Evolutionary conservation across 768 basidiomycete species (phyloP), one percentile per base, ranked within the genome.

Genomic region (Panus rudis): DNA sequence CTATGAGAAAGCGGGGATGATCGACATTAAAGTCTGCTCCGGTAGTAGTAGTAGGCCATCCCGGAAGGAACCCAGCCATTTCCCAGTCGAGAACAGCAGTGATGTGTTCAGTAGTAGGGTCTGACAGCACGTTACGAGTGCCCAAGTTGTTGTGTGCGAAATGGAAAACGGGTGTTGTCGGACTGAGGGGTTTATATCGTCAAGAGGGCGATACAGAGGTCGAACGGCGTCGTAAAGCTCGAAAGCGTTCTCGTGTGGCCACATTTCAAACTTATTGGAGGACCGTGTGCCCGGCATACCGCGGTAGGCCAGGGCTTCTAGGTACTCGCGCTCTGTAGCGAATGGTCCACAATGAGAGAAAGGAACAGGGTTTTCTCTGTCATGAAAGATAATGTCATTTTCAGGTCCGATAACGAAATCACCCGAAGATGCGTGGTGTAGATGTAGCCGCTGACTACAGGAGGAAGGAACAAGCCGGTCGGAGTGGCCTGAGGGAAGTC

Each of bases 361-460:
- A 48, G 49, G 19, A 22, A 41, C 32, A 39, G 38, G 4, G 49
- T 72, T 7, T 65, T 27, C 71, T 14, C n/a, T n/a, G n/a, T n/a
- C n/a, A n/a, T n/a, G n/a, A n/a, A n/a, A n/a, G n/a, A n/a, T 71
- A 71, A 41, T 11, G 7, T 40, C 39, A 20, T 40, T 27, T 8
- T 26, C 21, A 25, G 39, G 39, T 4, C 39, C 39, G 11, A 17
- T n/a, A n/a, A n/a, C n/a, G n/a, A n/a, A n/a, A n/a, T n/a, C n/a
- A n/a, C n/a, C n/a, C n/a, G n/a, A n/a, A n/a, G n/a, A n/a, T n/a
- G n/a, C n/a, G n/a, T n/a, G n/a, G n/a, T n/a, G n/a, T n/a, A n/a
- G n/a, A n/a, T n/a, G n/a, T n/a, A n/a, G n/a, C n/a, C n/a, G n/a
- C n/a, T n/a, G n/a, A n/a, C n/a, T n/a, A n/a, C n/a, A n/a, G n/a